Base-by-base conservation (phyloP, 2,329 filamentous ascomycete genomes). In the Aspergillus ochraceus region DNA sequence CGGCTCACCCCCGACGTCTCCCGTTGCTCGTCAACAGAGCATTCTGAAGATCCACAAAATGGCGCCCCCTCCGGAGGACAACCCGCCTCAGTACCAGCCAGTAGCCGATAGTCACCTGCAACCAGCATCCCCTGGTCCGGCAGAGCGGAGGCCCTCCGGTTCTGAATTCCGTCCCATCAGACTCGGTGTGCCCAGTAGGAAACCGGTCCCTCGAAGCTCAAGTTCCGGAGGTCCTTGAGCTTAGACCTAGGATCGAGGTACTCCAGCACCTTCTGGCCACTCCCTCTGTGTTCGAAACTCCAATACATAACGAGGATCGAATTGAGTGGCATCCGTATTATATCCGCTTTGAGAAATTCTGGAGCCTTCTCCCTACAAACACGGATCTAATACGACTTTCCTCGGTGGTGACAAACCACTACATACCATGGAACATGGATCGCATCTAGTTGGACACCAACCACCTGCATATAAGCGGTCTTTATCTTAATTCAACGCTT, bases 111-210 rank as follows among this genome's bases (percentile, higher is more conserved):
- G 32, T 4, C 67, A 61, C 24, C 54, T 59, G 8, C 62, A 63
- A 39, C 17, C 58, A 10, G 52, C 36, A 42, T 42, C 60, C 8
- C 56, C 59, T 10, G 61, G 55, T 47, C 57, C 58, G 26, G 57
- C 60, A 20, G 59, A 65, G n/a, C 67, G 61, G 39, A 63, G 60
- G 24, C 66, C 68, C 36, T 66, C 72, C 12, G 64, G 64, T 17
- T 64, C 62, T 50, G 67, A 65, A 46, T 54, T 64, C 24, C 72
- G 72, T 12, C 66, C 68, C 6, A 71, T 74, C 61, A 76, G 75
- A 52, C 66, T 76, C 17, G 75, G 74, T 46, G 73, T 77, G 14
- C 75, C 75, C 6, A 72, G 60, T 51, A 66, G 75, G 52, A 77
- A 76, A 58, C 75, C 75, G 17, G 74, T 77, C 10, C 75, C 74